phyloP scores from a whole-genome alignment of 2,329 filamentous ascomycete genomes.

The Epichloe typhina region DNA sequence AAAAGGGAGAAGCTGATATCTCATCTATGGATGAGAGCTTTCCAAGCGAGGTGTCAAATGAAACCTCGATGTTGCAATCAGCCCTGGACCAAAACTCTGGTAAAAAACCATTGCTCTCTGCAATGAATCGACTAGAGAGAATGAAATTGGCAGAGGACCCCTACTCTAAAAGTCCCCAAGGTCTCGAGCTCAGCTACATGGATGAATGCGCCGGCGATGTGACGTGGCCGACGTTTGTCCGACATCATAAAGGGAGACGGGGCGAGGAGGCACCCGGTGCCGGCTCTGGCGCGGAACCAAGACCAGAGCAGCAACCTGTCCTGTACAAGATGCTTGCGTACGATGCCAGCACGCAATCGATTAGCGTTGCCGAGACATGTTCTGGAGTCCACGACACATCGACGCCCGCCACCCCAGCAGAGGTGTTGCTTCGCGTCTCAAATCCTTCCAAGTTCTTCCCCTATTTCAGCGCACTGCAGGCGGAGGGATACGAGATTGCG shows the following conservation, averaged over 20 bases:
- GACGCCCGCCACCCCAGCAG: conserved; percentile 41
- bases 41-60: conserved; percentile 14
- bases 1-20: conserved; percentile 17
- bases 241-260: conserved; percentile 13
- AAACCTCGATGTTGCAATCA: conserved; percentile 15
- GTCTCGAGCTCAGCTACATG: conserved; percentile 33
- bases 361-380: conserved; percentile 47
- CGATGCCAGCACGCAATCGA: conserved; percentile 42
- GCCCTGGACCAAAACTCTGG: conserved; percentile 15
- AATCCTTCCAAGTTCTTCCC: conserved; percentile 53
- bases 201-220: conserved; percentile 27
- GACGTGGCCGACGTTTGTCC: conserved; percentile 23
- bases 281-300: background rate
- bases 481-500: conserved; percentile 53
- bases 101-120: conserved; percentile 1
- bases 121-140: conserved; percentile 2
- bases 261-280: background rate
- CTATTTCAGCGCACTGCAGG: conserved; percentile 44
- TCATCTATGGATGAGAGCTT: conserved; percentile 31
- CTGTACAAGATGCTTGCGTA: conserved; percentile 55
- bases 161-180: conserved; percentile 33
- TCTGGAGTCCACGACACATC: conserved; percentile 37
- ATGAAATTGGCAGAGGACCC: conserved; percentile 18
- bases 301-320: conserved; percentile 4
- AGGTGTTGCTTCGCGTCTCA: conserved; percentile 46